phyloP scores from a whole-genome alignment of 768 basidiomycete genomes.

The Lentinula boryana region DNA sequence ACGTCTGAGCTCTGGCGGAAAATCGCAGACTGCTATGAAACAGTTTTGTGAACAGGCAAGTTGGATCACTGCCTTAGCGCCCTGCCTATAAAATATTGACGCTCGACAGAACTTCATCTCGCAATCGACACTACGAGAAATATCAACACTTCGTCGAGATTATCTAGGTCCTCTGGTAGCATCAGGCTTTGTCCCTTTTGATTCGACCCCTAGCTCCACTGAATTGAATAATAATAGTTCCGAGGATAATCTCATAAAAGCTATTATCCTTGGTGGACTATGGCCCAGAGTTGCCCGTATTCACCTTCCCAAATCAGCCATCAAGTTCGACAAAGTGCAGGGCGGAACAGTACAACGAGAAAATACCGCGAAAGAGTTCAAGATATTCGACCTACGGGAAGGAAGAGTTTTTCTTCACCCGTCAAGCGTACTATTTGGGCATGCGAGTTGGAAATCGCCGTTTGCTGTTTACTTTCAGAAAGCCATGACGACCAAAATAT shows the following conservation, averaged over 20 bases:
- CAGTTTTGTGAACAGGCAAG: conserved; percentile 69
- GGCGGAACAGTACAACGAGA: conserved; percentile 82
- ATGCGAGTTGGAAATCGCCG: conserved; percentile 66
- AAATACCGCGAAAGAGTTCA: conserved; percentile 79
- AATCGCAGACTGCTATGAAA: conserved; percentile 37
- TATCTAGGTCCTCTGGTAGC: conserved; percentile 65
- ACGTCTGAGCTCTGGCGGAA: conserved; percentile 43
- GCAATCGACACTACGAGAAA: conserved; percentile 62
- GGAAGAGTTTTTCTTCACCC: conserved; percentile 81
- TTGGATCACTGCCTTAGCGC: neutral
- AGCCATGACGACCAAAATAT: conserved; percentile 76
- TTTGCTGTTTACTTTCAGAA: conserved; percentile 85
- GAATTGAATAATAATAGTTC: conserved; percentile 58
- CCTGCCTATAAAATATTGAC: neutral
- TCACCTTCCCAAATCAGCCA: conserved; percentile 61
- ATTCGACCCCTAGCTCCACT: conserved; percentile 37
- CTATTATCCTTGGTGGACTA: conserved; percentile 78
- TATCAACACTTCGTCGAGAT: conserved; percentile 71
- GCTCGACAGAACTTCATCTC: conserved; percentile 76
- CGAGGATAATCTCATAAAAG: conserved; percentile 75
- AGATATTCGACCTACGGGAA: conserved; percentile 63
- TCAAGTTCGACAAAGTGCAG: conserved; percentile 83
- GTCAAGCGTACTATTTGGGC: conserved; percentile 70
- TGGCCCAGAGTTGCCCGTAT: conserved; percentile 82
- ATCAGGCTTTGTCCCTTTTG: conserved; percentile 59